A percentile compares a stretch with the other conserved stretches of the same genome.
These are phyloP conservation scores for Fusarium albidum DNA, from an alignment of 2,329 filamentous ascomycete genomes.

Conservation along the genomic window DNA sequence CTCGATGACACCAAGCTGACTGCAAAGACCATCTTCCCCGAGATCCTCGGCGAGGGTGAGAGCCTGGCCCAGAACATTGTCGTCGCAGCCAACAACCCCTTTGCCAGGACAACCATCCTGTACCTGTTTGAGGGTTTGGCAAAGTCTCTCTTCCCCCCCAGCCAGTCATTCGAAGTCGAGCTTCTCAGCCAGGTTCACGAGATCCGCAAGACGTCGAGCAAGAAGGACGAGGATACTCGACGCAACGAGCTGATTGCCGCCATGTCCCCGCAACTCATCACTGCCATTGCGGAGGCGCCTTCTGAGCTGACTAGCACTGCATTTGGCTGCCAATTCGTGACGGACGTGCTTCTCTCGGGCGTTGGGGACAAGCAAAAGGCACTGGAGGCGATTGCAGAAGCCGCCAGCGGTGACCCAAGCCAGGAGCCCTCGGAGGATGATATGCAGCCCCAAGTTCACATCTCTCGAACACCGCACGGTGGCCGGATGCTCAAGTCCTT, in stretches of 20 bases:
- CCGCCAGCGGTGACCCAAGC: conserved; percentile 65
- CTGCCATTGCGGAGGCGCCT: conserved; percentile 74
- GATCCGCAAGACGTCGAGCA: conserved; percentile 84
- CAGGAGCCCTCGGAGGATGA: conserved; percentile 52
- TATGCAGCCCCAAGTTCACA: conserved; percentile 56
- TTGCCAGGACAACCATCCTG: conserved; percentile 73
- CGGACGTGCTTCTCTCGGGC: conserved; percentile 80
- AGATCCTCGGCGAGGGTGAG: conserved; percentile 79
- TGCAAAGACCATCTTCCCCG: conserved; percentile 84
- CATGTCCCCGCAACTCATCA: conserved; percentile 78
- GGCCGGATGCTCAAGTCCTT: conserved; percentile 91
- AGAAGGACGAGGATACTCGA: conserved; percentile 84
- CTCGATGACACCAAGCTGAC: conserved; percentile 94
- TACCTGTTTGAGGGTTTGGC: conserved; percentile 81
- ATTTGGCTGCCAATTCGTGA: conserved; percentile 87
- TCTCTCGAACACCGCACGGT: conserved; percentile 68
- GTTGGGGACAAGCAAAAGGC: conserved; percentile 80
- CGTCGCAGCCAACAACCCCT: conserved; percentile 69
- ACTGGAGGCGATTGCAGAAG: conserved; percentile 72
- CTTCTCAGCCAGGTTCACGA: conserved; percentile 80
- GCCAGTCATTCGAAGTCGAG: conserved; percentile 71
- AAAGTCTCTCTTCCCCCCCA: conserved; percentile 66
- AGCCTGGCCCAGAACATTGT: conserved; percentile 71
- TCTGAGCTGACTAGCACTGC: conserved; percentile 74
- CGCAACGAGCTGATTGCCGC: conserved; percentile 78